Evolutionary conservation across 2,329 filamentous ascomycete genomes (phyloP), one percentile per base, ranked within the genome.

Genomic region (Rhynchosporium secalis): DNA sequence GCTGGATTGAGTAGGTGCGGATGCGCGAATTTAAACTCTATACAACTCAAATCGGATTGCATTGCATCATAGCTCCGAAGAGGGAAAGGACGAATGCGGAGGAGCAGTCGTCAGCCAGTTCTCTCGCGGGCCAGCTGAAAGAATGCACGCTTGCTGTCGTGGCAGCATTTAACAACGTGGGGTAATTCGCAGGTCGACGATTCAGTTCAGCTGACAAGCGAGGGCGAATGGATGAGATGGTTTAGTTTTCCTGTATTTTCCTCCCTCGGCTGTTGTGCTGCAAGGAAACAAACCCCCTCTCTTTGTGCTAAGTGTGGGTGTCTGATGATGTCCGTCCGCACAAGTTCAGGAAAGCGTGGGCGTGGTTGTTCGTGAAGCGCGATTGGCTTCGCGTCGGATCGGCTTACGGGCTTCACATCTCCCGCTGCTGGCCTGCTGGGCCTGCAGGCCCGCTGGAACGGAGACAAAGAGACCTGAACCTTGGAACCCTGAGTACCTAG

Each of bases 81-180:
- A 48, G 59, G 20, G 56, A 40, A 57, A 57, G 47, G 54, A 56
- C 49, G 51, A 59, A 57, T 48, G 54, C 47, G 62, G 56, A 62
- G 61, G 20, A 49, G 33, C 36, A 56, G 52, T 43, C 56, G 56
- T 59, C 52, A 59, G 46, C 56, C 40, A 62, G 20, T 43, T 60
- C 38, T 61, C 52, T 56, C 26, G 52, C 38, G 47, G 28, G n/a
- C 20, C 38, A 40, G 40, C 48, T 60, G 70, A 66, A 62, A 68
- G 67, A 43, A 20, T 20, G 20, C 20, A 20, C 20, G 20, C 69
- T 69, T 70, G 65, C 67, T 72, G 62, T 71, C 68, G 68, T 72
- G 65, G 68, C 67, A 62, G 71, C 67, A 74, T 74, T 62, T 51
- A 62, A 73, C 70, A 77, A 77, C 76, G 76, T 78, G 77, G 76